phyloP scores from a whole-genome alignment of 2,329 filamentous ascomycete species.

The Metarhizium guizhouense region DNA sequence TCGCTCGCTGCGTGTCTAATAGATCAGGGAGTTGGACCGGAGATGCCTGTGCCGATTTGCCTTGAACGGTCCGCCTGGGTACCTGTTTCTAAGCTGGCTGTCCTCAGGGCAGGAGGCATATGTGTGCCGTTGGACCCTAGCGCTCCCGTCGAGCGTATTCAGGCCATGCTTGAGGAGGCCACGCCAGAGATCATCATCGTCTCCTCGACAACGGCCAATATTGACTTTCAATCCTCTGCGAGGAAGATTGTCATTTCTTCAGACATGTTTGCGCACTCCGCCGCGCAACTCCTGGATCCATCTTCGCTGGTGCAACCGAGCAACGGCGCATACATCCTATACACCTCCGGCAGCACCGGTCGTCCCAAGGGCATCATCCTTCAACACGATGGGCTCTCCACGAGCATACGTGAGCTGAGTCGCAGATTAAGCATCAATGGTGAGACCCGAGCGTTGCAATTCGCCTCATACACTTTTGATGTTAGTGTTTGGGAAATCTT shows the following conservation, averaged over 20 bases:
- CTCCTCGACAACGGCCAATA: neutral
- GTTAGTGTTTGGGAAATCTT: constrained; percentile 6
- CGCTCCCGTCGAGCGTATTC: constrained; percentile 2
- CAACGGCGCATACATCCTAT: neutral
- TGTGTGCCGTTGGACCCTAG: constrained; percentile 9
- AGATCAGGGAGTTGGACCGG: no score
- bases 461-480: constrained; percentile 9
- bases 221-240: no score
- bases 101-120: constrained; percentile 10
- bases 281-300: neutral
- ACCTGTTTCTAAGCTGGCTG: constrained; percentile 9
- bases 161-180: neutral
- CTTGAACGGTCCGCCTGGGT: constrained; percentile 11
- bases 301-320: neutral
- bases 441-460: constrained; percentile 4
- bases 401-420: neutral
- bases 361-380: constrained; percentile 5
- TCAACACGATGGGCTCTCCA: neutral
- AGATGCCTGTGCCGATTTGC: no score
- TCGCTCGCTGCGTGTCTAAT: neutral
- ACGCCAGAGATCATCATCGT: neutral
- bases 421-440: neutral
- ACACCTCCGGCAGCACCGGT: neutral
- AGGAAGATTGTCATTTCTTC: no score
- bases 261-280: no score